These are phyloP conservation scores for Claviceps citrina DNA, from an alignment of 2,329 filamentous ascomycete genomes.

Conservation along the genomic window DNA sequence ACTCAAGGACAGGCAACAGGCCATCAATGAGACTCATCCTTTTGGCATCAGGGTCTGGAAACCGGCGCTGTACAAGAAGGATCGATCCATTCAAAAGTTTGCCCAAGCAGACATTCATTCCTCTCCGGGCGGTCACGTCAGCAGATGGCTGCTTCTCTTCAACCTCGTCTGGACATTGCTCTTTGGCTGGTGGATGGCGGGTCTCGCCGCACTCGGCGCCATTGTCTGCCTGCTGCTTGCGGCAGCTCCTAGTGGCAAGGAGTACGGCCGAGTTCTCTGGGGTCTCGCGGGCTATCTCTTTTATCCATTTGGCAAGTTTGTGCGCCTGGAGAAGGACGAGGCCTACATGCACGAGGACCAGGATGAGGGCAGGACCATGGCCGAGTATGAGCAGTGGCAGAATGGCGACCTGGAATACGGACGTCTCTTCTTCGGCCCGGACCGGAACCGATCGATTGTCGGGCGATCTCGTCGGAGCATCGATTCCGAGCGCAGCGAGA, in stretches of 20 bases:
- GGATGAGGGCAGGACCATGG: slow-evolving; percentile 90
- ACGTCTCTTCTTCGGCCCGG: slow-evolving; percentile 85
- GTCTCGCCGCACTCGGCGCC: slow-evolving; percentile 59
- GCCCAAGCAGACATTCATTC: slow-evolving; percentile 97
- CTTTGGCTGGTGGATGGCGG: slow-evolving; percentile 92
- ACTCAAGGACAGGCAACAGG: slow-evolving; percentile 87
- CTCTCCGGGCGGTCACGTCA: slow-evolving; percentile 74
- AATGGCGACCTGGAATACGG: slow-evolving; percentile 93
- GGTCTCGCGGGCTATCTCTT: slow-evolving; percentile 76
- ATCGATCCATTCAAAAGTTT: slow-evolving; percentile 86
- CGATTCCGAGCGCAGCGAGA: slow-evolving; percentile 71
- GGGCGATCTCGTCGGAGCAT: slow-evolving; percentile 78
- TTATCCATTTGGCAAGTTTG: slow-evolving; percentile 94
- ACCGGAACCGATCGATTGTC: slow-evolving; percentile 60
- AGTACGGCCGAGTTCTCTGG: slow-evolving; percentile 74
- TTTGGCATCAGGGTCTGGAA: slow-evolving; percentile 99
- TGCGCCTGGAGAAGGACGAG: slow-evolving; percentile 85
- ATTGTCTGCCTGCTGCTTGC: slow-evolving; percentile 65
- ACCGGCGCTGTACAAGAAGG: slow-evolving; percentile 94
- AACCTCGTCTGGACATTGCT: slow-evolving; percentile 81
- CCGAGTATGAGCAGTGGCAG: slow-evolving; percentile 98
- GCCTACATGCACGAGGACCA: slow-evolving; percentile 88
- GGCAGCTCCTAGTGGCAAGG: slow-evolving; percentile 62
- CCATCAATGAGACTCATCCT: slow-evolving; percentile 96
- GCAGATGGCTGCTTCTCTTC: slow-evolving; percentile 68